Conservation (phyloP, 2,329 filamentous ascomycete genomes). For the Trichoderma guizhouense region DNA sequence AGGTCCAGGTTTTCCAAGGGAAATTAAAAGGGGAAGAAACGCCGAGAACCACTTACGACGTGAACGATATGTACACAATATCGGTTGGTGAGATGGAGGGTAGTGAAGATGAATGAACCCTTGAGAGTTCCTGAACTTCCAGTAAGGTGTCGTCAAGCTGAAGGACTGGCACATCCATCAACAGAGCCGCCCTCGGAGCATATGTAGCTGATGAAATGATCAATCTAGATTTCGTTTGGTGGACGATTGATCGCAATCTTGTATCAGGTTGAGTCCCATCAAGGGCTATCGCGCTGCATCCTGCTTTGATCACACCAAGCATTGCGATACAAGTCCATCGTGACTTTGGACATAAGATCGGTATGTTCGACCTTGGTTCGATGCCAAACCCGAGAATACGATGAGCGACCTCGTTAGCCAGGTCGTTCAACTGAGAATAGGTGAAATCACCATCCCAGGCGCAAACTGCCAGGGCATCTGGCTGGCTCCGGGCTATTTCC, state of each 20-base stretch:
- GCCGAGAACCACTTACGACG: background rate
- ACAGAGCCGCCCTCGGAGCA: background rate
- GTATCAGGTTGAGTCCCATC: conserved; percentile 12
- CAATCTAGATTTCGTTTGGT: conserved; percentile 2
- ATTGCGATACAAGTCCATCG: conserved; percentile 8
- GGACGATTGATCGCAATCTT: conserved; percentile 13
- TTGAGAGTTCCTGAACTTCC: background rate
- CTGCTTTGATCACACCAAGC: conserved; percentile 12
- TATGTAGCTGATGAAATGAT: conserved; percentile 16
- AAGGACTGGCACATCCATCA: background rate
- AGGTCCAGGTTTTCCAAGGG: background rate
- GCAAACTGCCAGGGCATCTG: conserved; percentile 34
- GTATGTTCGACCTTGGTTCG: conserved; percentile 4
- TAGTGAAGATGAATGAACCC: background rate
- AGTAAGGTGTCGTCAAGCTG: background rate
- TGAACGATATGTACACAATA: conserved; percentile 3
- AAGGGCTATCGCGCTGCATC: background rate
- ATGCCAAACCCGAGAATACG: conserved; percentile 9
- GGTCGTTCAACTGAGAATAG: conserved; percentile 19
- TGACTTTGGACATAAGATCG: background rate
- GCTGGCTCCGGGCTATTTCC: conserved; percentile 18
- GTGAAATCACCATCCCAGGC: conserved; percentile 40
- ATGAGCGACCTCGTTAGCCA: conserved; percentile 10
- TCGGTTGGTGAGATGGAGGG: background rate
- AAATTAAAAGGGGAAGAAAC: background rate